Base-by-base conservation (phyloP, 2,329 filamentous ascomycete genomes). In the Claviceps purpurea region DNA sequence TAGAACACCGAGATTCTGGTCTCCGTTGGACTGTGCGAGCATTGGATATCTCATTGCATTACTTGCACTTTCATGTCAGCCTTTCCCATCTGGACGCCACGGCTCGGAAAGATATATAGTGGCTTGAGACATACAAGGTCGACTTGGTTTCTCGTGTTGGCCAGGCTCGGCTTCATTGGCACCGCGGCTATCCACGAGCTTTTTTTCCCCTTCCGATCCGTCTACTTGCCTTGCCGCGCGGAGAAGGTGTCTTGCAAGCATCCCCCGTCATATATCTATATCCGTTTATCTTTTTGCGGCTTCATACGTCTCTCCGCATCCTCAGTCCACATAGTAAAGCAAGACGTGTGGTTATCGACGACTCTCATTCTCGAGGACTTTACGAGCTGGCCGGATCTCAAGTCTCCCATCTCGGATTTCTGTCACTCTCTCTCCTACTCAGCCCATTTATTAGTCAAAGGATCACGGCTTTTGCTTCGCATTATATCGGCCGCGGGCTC, bases 111-210 rank as follows among this genome's bases (percentile, higher is more conserved):
- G 18, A 48, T 53, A 50, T 50, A 53, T 53, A 53, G 52, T 50
- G 48, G 52, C 52, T 50, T 53, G 52, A 48, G 48, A 50, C 52
- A 53, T 16, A 50, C 51, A 50, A 22, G n/a, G 26, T 45, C 49
- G 40, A 45, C 18, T 34, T 44, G 34, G 14, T 42, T 7, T 42
- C 47, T 30, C 47, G 22, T 49, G 39, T 30, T 42, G 47, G 38
- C 30, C 18, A 49, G 48, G 48, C 26, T 30, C 26, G 26, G 5
- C n/a, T 50, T 22, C 48, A 50, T 50, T 38, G 24, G 24, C 18
- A 50, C 39, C 11, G 16, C 6, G 20, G 40, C 40, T 43, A 42
- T 10, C 34, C 45, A 47, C 4, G 38, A 50, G 22, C 49, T 22
- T 50, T 44, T 24, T 7, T n/a, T 34, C 11, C 10, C 30, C 16